Evolutionary conservation across 805 yeast genomes (phyloP).

Genomic region (Metschnikowia lachancei): DNA sequence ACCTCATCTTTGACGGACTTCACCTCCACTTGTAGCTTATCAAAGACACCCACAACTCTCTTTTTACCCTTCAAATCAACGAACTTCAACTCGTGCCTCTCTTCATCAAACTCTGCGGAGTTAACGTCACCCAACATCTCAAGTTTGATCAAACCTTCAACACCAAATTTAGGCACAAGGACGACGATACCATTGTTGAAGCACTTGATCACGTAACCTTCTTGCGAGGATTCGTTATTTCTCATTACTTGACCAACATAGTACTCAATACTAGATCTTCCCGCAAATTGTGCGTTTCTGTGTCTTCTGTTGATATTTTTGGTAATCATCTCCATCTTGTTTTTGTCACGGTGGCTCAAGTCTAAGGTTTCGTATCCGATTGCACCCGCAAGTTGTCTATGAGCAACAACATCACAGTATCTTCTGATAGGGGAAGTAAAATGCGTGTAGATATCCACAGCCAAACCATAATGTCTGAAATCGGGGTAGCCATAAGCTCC

Average conservation of each 20-base stretch:
- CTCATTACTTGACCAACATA: conserved; percentile 98
- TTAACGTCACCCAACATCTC: conserved; percentile 68
- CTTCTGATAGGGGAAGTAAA: conserved; percentile 98
- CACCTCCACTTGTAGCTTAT: conserved; percentile 79
- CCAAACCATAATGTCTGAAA: conserved; percentile 94
- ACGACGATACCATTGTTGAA: conserved; percentile 94
- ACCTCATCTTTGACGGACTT: conserved; percentile 78
- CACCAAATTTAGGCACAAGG: conserved; percentile 91
- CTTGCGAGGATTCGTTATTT: conserved; percentile 72
- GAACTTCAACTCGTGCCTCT: conserved; percentile 65
- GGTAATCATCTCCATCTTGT: conserved; percentile 84
- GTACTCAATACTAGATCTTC: conserved; percentile 95
- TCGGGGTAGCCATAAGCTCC: conserved; percentile 89
- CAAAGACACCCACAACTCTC: conserved; percentile 70
- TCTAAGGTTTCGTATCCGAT: conserved; percentile 88
- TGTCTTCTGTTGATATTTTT: conserved; percentile 90
- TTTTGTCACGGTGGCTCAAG: conserved; percentile 79
- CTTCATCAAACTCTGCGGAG: conserved; percentile 72
- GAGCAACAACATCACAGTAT: conserved; percentile 96
- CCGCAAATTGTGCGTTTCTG: conserved; percentile 98
- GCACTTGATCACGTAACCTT: conserved; percentile 88
- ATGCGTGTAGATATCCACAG: conserved; percentile 96
- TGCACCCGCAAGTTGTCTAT: conserved; percentile 97
- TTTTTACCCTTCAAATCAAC: conserved; percentile 41
- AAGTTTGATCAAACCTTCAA: conserved; percentile 85